Conservation (phyloP, 2,329 filamentous ascomycete species). For the Aspergillus puulaauensis region DNA sequence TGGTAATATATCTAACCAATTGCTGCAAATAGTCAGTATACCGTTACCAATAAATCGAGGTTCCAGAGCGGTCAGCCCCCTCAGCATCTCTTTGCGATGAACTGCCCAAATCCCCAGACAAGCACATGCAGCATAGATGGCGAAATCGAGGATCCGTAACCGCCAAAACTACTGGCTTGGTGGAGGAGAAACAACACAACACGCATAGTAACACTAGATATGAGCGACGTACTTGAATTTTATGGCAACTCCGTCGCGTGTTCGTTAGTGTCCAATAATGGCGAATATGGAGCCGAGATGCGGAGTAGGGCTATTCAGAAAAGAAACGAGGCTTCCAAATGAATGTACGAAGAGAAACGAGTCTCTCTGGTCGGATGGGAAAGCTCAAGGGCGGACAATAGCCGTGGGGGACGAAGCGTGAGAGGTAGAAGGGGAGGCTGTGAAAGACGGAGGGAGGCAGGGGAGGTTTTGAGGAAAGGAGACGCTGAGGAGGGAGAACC, state of each 20-base stretch:
- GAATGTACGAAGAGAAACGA: conserved; percentile 41
- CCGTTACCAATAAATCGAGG: background rate
- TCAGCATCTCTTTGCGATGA: background rate
- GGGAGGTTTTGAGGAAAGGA: conserved; percentile 8
- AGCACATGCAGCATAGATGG: background rate
- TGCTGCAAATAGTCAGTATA: background rate
- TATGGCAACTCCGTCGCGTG: conserved; percentile 28
- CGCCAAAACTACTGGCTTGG: background rate
- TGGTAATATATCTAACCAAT: conserved; percentile 1
- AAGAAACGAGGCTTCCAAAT: conserved; percentile 32
- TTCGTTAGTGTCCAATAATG: conserved; percentile 12
- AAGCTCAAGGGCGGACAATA: conserved; percentile 32
- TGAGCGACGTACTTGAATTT: conserved; percentile 29
- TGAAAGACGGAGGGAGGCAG: conserved; percentile 25
- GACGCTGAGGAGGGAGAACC: background rate
- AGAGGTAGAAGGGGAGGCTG: conserved; percentile 23
- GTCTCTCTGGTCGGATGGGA: conserved; percentile 43
- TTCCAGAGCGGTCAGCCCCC: background rate
- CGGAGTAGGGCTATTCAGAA: conserved; percentile 24
- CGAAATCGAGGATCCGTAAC: background rate
- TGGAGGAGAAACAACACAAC: background rate
- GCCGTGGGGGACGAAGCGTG: conserved; percentile 20
- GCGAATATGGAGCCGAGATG: conserved; percentile 9
- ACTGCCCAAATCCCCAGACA: background rate
- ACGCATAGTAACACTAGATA: background rate